Evolutionary conservation across 768 basidiomycete species (phyloP).

Genomic region (Exidia glandulosa): DNA sequence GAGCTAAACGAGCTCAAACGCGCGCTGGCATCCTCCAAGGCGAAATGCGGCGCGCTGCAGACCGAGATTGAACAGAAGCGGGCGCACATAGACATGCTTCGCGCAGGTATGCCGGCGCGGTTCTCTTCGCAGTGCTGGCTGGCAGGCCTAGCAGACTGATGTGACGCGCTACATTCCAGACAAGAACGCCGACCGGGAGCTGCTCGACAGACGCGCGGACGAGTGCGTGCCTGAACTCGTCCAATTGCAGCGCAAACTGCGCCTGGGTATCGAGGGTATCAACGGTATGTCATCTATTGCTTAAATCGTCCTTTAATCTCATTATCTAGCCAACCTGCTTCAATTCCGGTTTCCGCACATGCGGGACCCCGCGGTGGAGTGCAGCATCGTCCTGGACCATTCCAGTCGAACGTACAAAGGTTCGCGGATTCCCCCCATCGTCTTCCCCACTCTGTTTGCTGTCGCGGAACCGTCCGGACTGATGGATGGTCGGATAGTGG

Average conservation of each 20-base stretch:
- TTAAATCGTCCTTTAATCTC: not conserved
- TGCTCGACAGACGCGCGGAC: constrained; percentile 42
- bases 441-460: not conserved
- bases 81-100: constrained; percentile 46
- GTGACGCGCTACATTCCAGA: constrained; percentile 29
- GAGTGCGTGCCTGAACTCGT: constrained; percentile 41
- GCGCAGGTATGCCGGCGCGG: constrained; percentile 43
- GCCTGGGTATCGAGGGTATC: constrained; percentile 69
- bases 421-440: no score
- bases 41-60: constrained; percentile 47
- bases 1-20: constrained; percentile 49
- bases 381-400: constrained; percentile 67
- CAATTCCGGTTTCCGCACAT: constrained; percentile 60
- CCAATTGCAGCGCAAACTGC: constrained; percentile 42
- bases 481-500: constrained; percentile 34
- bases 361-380: constrained; percentile 53
- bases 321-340: constrained; percentile 40
- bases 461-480: constrained; percentile 3
- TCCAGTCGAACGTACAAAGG: constrained; percentile 54
- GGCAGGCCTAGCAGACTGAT: constrained; percentile 11
- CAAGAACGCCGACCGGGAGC: constrained; percentile 51
- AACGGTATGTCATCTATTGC: constrained; percentile 26
- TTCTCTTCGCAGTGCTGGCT: constrained; percentile 10
- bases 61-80: constrained; percentile 66
- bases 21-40: constrained; percentile 52